A percentile compares a stretch with the other conserved stretches of the same genome.
Evolutionary conservation across 1,284 basidiomycete species (phyloP).

Genomic region (Trichosporon faecale): DNA sequence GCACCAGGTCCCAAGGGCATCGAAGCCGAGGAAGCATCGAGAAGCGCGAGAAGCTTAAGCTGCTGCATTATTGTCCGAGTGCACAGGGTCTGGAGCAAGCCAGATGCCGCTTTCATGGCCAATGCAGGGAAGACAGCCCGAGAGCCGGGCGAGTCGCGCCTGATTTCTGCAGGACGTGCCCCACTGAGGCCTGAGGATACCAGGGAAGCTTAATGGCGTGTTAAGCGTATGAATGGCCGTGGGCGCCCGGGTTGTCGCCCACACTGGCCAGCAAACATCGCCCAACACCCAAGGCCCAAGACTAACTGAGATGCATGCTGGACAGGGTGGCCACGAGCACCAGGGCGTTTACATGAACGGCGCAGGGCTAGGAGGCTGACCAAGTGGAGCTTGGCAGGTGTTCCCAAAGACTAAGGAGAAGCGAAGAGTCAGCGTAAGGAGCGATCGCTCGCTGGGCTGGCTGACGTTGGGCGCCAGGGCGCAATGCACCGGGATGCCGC

Average conservation of each 20-base stretch:
- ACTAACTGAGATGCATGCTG: not conserved
- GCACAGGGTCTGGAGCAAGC: not conserved
- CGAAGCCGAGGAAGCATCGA: not conserved
- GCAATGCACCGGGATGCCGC: not conserved
- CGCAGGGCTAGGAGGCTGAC: not conserved
- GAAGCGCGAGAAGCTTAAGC: not conserved
- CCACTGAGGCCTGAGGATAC: not conserved
- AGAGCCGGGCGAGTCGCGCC: no score
- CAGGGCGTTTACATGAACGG: not conserved
- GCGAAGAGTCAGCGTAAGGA: not conserved
- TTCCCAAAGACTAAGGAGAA: not conserved
- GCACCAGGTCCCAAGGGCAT: not conserved
- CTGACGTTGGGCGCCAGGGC: not conserved
- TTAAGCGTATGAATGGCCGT: not conserved
- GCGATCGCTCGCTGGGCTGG: not conserved
- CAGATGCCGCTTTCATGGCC: not conserved
- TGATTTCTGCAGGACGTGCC: not conserved
- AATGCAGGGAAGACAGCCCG: not conserved
- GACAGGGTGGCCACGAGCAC: not conserved
- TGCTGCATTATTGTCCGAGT: not conserved
- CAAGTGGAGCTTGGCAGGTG: not conserved
- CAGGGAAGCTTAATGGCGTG: constrained; percentile 1
- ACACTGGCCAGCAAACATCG: not conserved
- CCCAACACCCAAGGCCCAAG: not conserved
- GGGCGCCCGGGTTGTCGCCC: not conserved